phyloP scores from a whole-genome alignment of 371 early-diverging fungal genomes.

The Entomophthora muscae region DNA sequence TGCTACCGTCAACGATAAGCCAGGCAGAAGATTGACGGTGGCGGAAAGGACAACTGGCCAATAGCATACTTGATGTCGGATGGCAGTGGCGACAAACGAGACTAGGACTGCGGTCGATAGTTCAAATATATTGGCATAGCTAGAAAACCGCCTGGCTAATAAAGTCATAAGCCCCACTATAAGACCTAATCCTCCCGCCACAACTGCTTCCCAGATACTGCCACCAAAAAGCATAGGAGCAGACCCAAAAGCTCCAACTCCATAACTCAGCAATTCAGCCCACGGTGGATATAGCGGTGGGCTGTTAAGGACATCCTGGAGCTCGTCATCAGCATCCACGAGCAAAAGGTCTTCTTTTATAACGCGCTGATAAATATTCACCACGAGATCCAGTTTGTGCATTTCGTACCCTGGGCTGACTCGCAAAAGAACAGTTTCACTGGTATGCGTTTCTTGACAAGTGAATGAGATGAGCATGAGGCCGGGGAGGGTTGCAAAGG shows the following conservation, averaged over 20 bases:
- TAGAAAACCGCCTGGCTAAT: constrained; percentile 21
- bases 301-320: constrained; percentile 31
- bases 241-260: constrained; percentile 29
- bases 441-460: constrained; percentile 52
- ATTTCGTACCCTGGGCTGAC: constrained; percentile 42
- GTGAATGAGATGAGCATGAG: constrained; percentile 53
- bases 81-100: constrained; percentile 26
- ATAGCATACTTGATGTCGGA: constrained; percentile 24
- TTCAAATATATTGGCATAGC: constrained; percentile 32
- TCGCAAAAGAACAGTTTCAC: constrained; percentile 55
- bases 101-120: constrained; percentile 27
- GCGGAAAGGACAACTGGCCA: constrained; percentile 27
- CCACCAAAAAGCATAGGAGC: constrained; percentile 28
- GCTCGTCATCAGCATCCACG: constrained; percentile 29
- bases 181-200: constrained; percentile 22
- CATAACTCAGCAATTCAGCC: constrained; percentile 29
- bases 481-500: constrained; percentile 46
- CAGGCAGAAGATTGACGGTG: constrained; percentile 32
- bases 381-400: constrained; percentile 32
- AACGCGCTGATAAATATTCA: constrained; percentile 30
- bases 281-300: constrained; percentile 27
- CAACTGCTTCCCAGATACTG: constrained; percentile 26
- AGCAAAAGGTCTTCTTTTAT: constrained; percentile 25
- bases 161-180: constrained; percentile 22
- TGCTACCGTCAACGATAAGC: constrained; percentile 31